A percentile compares a stretch with the other conserved stretches of the same genome.
phyloP scores from a whole-genome alignment of 2,329 filamentous ascomycete genomes.

The Ophiosphaerella herpotricha region DNA sequence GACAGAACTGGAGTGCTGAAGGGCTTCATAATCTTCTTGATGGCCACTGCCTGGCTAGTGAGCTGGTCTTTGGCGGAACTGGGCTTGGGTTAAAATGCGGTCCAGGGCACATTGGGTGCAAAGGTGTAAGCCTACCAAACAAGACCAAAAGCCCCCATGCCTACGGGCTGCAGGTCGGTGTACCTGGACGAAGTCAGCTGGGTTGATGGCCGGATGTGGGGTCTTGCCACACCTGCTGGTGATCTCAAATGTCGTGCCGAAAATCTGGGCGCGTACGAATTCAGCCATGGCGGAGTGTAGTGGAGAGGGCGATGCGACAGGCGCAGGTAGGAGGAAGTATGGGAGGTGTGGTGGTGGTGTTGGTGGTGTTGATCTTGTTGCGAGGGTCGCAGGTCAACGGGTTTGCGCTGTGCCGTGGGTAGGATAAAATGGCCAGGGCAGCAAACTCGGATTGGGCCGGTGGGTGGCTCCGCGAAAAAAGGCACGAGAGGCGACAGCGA shows the following conservation, averaged over 20 bases:
- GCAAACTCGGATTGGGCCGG: constrained; percentile 27
- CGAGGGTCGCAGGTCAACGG: constrained; percentile 25
- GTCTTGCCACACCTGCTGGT: constrained; percentile 77
- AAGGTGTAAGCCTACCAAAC: constrained; percentile 72
- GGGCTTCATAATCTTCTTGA: constrained; percentile 99
- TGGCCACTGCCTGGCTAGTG: constrained; percentile 92
- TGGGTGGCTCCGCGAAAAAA: constrained; percentile 7
- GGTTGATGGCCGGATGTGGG: constrained; percentile 26
- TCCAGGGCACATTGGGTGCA: constrained; percentile 3
- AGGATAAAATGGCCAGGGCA: constrained; percentile 16
- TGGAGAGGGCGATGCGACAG: constrained; percentile 23
- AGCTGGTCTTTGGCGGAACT: constrained; percentile 98
- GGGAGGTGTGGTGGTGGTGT: constrained; percentile 20
- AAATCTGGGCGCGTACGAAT: constrained; percentile 99
- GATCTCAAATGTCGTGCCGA: constrained; percentile 99
- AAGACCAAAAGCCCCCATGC: constrained; percentile 98
- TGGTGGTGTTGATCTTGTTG: constrained; percentile 18
- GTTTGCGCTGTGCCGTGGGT: constrained; percentile 30
- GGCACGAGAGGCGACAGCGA: neutral
- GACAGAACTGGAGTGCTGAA: constrained; percentile 99
- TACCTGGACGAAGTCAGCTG: constrained; percentile 65
- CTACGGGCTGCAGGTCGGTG: constrained; percentile 95
- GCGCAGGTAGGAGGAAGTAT: constrained; percentile 20
- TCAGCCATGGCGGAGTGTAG: constrained; percentile 78
- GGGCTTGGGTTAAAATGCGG: constrained; percentile 23